Percentiles rank a stretch among this genome's conserved stretches.
Conservation (phyloP, 2,329 filamentous ascomycete genomes). For the Cercospora sp. region DNA sequence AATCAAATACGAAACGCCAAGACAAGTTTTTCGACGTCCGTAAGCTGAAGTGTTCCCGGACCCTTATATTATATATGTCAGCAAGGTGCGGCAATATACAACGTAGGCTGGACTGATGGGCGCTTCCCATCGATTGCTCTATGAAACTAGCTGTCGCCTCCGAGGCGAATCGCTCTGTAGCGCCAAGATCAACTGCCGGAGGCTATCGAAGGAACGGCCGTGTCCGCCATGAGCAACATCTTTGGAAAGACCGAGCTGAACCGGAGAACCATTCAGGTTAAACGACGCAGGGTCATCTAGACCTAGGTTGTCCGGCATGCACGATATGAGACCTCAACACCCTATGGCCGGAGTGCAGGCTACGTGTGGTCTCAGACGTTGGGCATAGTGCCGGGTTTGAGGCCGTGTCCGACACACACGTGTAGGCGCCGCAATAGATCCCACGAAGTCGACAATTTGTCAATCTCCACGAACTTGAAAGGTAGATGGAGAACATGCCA, state of each 20-base stretch:
- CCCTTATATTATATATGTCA: background rate
- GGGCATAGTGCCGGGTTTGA: slow-evolving; percentile 23
- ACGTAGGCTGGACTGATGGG: background rate
- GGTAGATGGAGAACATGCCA: background rate
- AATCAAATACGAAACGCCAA: too few species aligned
- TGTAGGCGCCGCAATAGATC: background rate
- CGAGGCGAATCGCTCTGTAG: background rate
- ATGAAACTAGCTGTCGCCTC: background rate
- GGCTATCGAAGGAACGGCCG: background rate
- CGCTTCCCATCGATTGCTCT: background rate
- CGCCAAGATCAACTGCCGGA: background rate
- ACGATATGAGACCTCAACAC: slow-evolving; percentile 25
- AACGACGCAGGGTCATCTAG: slow-evolving; percentile 22
- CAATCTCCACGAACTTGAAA: background rate
- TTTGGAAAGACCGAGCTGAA: background rate
- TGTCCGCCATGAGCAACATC: background rate
- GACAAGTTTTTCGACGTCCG: too few species aligned
- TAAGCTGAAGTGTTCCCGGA: background rate
- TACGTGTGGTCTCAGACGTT: slow-evolving; percentile 21
- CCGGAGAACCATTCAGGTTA: slow-evolving; percentile 11
- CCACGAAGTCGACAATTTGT: background rate
- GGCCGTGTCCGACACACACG: background rate
- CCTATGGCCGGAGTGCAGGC: slow-evolving; percentile 16
- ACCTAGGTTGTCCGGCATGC: slow-evolving; percentile 20
- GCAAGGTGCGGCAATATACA: background rate